Percentiles rank a stretch among this genome's conserved stretches.
Conservation (phyloP, 1,139 yeast species). For the Yueomyces sp. region DNA sequence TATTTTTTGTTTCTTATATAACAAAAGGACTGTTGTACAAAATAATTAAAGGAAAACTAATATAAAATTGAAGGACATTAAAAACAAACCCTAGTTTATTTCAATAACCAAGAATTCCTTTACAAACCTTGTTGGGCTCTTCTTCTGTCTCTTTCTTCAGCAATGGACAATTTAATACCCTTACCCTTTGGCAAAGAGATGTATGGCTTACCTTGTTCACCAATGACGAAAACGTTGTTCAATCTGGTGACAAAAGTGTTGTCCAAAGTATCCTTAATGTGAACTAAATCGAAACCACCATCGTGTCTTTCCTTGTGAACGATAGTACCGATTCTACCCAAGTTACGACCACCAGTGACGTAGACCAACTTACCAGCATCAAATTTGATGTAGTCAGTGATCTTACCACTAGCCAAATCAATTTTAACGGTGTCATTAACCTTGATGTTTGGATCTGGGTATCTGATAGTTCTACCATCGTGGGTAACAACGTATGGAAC, state of each 20-base stretch:
- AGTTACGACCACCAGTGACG: conserved; percentile 99
- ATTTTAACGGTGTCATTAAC: conserved; percentile 96
- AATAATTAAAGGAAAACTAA: too few relatives aligned
- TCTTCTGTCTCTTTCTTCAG: conserved; percentile 99
- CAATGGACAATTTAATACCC: conserved; percentile 95
- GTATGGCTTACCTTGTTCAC: conserved; percentile 96
- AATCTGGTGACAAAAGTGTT: conserved; percentile 98
- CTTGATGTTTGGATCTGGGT: conserved; percentile 95
- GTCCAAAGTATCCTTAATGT: conserved; percentile 94
- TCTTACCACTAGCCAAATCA: conserved; percentile 92
- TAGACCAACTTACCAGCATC: conserved; percentile 92
- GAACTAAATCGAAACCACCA: conserved; percentile 99
- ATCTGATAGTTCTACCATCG: conserved; percentile 99
- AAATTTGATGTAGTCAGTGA: conserved; percentile 82
- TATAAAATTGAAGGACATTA: too few relatives aligned
- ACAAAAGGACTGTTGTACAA: too few relatives aligned
- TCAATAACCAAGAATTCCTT: conserved; percentile 2
- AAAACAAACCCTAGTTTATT: too few relatives aligned
- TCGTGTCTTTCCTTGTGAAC: conserved; percentile 98
- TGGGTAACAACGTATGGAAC: conserved; percentile 97
- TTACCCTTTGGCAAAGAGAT: conserved; percentile 99
- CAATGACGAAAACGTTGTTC: conserved; percentile 90
- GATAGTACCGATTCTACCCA: conserved; percentile 99
- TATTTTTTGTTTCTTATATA: too few relatives aligned
- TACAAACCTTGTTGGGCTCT: conserved; percentile 51